Base-by-base conservation (phyloP, 805 yeast genomes). In the Candida dajiaensis region DNA sequence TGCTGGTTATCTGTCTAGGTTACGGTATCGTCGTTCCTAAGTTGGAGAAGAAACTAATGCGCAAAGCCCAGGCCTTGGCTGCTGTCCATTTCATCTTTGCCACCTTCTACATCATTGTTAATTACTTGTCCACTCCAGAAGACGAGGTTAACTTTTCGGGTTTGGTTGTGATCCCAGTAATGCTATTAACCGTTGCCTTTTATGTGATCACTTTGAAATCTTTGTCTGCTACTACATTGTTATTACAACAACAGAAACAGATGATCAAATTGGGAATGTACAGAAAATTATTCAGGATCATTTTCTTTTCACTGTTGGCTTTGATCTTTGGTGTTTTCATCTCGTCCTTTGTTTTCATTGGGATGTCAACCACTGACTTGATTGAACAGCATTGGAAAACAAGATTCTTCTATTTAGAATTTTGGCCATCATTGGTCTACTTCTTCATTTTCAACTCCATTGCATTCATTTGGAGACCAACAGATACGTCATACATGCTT, bases 391-490 rank as follows among this genome's bases (percentile, higher is more conserved):
- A 87, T 62, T 94, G 99, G 99, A 87, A 90, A 67, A 78, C 88
- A 40, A 80, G 95, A 59, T 90, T 88, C 71, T 89, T 94, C 58
- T 67, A 89, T 45, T 76, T 84, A 40, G 97, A 92, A 57, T 95
- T 95, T 70, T 90, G 98, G 97, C 96, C 97, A 36, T 83, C 95
- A 42, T 76, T 89, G 42, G 83, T 89, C 13, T 94, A 89, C 68
- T 88, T 86, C 61, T 67, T 83, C 41, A 90, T 90, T 35, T 90
- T 94, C 64, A 77, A 84, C 57, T 78, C 89, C 10, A 74, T 94
- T 52, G 87, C 96, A 6, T 80, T 89, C 71, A 78, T 94, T 52
- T 94, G 99, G 99, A 83, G 99, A 66, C 99, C 99, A 45, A 92
- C 97, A 0, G 94, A 85, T 56, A 89, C 96, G 37, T 89, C 96